These are phyloP conservation scores for Symbiodinium pilosum DNA, from an alignment of 73 alveolate genomes.

Conservation along the genomic window DNA sequence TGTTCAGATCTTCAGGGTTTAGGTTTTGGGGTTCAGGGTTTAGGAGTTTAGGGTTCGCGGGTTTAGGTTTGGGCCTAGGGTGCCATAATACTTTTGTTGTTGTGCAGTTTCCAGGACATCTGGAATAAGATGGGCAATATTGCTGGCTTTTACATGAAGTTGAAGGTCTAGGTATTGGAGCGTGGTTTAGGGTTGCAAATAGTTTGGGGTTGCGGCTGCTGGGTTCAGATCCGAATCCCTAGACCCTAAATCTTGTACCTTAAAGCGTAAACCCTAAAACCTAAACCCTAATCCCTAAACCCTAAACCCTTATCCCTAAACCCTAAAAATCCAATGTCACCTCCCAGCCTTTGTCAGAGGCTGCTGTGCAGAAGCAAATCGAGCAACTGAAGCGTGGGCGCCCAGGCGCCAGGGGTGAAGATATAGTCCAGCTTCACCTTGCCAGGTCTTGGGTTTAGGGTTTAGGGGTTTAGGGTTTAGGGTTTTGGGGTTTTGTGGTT, in stretches of 20 bases:
- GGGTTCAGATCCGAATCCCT: background rate
- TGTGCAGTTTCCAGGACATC: too few relatives aligned
- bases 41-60: background rate
- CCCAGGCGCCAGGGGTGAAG: background rate
- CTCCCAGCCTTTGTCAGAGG: background rate
- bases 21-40: background rate
- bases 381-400: constrained; percentile 65
- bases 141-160: too few relatives aligned
- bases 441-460: background rate
- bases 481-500: background rate
- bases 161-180: too few relatives aligned
- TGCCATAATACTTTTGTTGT: too few relatives aligned
- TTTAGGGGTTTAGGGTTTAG: background rate
- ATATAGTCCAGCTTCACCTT: background rate
- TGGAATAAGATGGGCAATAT: too few relatives aligned
- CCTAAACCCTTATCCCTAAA: background rate
- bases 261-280: background rate
- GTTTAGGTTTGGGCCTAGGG: too few relatives aligned
- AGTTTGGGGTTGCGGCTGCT: background rate
- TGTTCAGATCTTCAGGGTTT: background rate
- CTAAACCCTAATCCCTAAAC: background rate
- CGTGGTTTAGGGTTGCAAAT: background rate
- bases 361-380: constrained; percentile 60
- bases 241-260: background rate
- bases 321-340: background rate